These are phyloP conservation scores for Eucalyptus virginea DNA, from an alignment of 345 rosid species.

Conservation along the genomic window DNA sequence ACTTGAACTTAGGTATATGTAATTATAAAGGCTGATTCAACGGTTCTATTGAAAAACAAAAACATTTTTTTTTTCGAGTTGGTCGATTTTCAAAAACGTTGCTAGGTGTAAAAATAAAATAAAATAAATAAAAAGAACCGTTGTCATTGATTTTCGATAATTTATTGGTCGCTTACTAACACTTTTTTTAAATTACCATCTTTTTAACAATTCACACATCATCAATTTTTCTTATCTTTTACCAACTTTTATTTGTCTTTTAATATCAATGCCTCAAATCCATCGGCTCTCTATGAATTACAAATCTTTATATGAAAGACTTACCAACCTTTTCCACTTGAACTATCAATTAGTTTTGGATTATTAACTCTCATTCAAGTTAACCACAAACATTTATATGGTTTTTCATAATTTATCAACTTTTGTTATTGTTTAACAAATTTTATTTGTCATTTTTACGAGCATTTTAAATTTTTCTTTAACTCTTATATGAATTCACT, in stretches of 20 bases:
- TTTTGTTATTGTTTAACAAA: not conserved
- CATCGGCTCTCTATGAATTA: not conserved
- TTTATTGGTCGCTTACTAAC: not conserved
- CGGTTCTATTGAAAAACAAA: not conserved
- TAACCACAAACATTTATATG: not conserved
- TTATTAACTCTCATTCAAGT: not conserved
- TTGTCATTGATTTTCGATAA: not conserved
- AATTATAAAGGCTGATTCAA: not conserved
- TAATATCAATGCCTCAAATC: not conserved
- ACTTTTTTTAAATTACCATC: not conserved
- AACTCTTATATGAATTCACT: not conserved
- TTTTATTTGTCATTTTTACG: too few species aligned
- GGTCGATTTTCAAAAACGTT: not conserved
- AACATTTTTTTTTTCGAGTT: not conserved
- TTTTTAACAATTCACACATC: too few species aligned
- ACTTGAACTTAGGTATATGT: not conserved
- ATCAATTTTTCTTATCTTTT: not conserved
- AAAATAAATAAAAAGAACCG: too few species aligned
- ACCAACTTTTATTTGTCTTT: not conserved
- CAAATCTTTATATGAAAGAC: not conserved
- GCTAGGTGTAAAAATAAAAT: accelerated
- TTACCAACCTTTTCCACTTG: not conserved
- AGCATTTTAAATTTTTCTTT: not conserved
- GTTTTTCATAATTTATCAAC: not conserved
- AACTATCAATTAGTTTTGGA: too few species aligned